A percentile compares a stretch with the other conserved stretches of the same genome.
Conservation (phyloP, 2,329 filamentous ascomycete species). For the Cytospora piceae region DNA sequence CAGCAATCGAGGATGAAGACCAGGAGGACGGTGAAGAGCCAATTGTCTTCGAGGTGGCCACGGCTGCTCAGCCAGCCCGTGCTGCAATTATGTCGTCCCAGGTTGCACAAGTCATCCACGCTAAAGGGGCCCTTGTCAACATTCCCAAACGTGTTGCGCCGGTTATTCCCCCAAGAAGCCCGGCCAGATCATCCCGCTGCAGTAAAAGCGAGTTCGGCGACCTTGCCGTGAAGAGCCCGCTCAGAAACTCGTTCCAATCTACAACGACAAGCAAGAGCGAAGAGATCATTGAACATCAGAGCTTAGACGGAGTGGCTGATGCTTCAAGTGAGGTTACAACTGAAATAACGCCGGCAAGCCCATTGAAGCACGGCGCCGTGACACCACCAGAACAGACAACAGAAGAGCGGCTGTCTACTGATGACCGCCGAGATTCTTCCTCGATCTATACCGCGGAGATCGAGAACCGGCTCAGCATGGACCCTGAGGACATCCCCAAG, state of each 20-base stretch:
- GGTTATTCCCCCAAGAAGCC: slow-evolving; percentile 76
- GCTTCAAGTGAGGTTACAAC: slow-evolving; percentile 11
- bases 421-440: slow-evolving; percentile 35
- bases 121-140: slow-evolving; percentile 78
- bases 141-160: slow-evolving; percentile 82
- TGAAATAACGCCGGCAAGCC: slow-evolving; percentile 26
- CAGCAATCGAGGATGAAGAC: slow-evolving; percentile 36
- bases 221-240: slow-evolving; percentile 55
- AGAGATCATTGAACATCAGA: slow-evolving; percentile 24
- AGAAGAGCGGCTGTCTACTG: slow-evolving; percentile 27
- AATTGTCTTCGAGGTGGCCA: slow-evolving; percentile 69
- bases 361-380: slow-evolving; percentile 20
- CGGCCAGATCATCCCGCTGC: slow-evolving; percentile 61
- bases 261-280: slow-evolving; percentile 25
- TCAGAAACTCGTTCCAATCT: slow-evolving; percentile 52
- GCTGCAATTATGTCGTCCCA: slow-evolving; percentile 66
- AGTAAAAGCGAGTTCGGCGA: slow-evolving; percentile 64
- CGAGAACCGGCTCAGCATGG: slow-evolving; percentile 29
- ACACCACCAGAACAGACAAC: slow-evolving; percentile 23
- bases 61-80: slow-evolving; percentile 58
- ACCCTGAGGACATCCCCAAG: slow-evolving; percentile 27
- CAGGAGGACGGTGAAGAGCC: slow-evolving; percentile 61
- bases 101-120: slow-evolving; percentile 68
- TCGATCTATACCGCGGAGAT: slow-evolving; percentile 37
- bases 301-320: slow-evolving; percentile 24